Base-by-base conservation (phyloP, 371 early-diverging fungal genomes). In the Caulochytrium protostelioides region DNA sequence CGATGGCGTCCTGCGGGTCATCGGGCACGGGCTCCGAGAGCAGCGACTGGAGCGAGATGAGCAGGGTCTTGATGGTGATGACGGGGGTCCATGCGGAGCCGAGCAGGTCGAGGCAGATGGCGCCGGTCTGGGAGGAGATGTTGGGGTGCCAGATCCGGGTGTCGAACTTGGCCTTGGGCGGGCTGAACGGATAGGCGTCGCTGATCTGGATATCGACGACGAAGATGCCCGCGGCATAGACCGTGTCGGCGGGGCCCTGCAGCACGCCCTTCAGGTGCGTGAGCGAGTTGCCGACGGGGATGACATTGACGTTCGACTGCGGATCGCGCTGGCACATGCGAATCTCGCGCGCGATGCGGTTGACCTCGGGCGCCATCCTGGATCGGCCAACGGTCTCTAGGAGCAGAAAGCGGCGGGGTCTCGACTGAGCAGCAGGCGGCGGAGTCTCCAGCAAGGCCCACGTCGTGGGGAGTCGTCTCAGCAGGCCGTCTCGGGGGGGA, bases 1-100 rank as follows among this genome's bases (percentile, higher is more conserved):
- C n/a, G n/a, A n/a, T n/a, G n/a, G n/a, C n/a, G n/a, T n/a, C 39
- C 26, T 34, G 33, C 13, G 40, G 40, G 29, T 39, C 40, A 21
- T 39, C 24, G 21, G 40, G 40, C 16, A 22, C 34, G n/a, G 40
- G 40, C 3, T 34, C 12, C 2, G 16, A 14, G 10, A 39, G 21
- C n/a, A 39, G 23, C 6, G 40, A n/a, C 21, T 22, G 40, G 10
- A 39, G 22, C n/a, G 40, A 39, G 15, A 39, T 12, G 17, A 39
- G 12, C 2, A 30, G 20, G 23, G 34, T 39, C 22, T 39, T 39
- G 6, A 39, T 12, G 10, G 25, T 39, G 17, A 18, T 23, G 3
- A 35, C 30, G 16, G 40, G 40, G 22, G 40, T 17, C 39, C 39
- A 15, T 9, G 16, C 29, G 21, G 20, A 1, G 2, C 4, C 19